phyloP scores from a whole-genome alignment of 2,329 filamentous ascomycete species.

The Fusarium pseudograminearum region DNA sequence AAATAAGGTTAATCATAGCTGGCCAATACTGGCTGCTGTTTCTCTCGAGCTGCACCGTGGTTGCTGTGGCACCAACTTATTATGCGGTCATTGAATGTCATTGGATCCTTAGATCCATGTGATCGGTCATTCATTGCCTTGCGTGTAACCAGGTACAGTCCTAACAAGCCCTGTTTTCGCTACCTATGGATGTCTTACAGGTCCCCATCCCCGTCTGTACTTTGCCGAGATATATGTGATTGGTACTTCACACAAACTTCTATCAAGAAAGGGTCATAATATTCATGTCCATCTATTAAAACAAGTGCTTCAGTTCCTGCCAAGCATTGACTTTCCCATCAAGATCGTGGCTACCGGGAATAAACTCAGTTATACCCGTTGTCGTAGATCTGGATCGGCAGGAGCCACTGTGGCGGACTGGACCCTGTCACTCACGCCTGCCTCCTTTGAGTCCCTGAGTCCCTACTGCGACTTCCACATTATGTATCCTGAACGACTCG shows the following conservation, averaged over 20 bases:
- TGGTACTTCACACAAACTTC: neutral
- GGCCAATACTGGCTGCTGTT: neutral
- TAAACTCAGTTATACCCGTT: slow-evolving; percentile 25
- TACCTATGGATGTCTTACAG: slow-evolving; percentile 3
- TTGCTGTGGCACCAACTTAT: slow-evolving; percentile 35
- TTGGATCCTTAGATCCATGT: slow-evolving; percentile 30
- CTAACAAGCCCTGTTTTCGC: slow-evolving; percentile 14
- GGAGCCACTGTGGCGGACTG: neutral
- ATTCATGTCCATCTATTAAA: neutral
- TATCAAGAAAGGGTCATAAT: neutral
- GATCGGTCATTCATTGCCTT: slow-evolving; percentile 17
- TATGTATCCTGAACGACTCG: neutral
- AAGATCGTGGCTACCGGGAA: slow-evolving; percentile 31
- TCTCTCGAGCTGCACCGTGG: slow-evolving; percentile 1
- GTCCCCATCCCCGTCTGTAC: neutral
- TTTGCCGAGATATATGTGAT: slow-evolving; percentile 5
- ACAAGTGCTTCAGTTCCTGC: slow-evolving; percentile 6
- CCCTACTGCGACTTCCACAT: neutral
- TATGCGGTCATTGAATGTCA: slow-evolving; percentile 21
- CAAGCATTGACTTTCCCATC: slow-evolving; percentile 30
- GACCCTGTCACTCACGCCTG: neutral
- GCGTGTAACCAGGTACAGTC: slow-evolving; percentile 6
- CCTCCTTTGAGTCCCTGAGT: neutral
- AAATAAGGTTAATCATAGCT: slow-evolving; percentile 12
- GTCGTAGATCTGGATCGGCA: slow-evolving; percentile 33